Evolutionary conservation across 352 stramenopile genomes (phyloP).

Genomic region (Thalassiosira mediterranea): DNA sequence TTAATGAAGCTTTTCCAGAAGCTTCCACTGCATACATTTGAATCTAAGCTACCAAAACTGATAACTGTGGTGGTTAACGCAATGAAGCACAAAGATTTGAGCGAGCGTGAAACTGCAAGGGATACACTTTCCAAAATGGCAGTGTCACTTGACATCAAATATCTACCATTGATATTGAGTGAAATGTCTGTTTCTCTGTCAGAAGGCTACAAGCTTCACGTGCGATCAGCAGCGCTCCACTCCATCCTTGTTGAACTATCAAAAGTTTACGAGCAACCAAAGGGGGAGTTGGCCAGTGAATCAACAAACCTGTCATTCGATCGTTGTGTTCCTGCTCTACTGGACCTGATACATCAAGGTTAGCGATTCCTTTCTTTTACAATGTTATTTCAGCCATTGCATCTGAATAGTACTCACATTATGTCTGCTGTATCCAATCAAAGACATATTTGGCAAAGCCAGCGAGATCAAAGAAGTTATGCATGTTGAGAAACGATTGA

Average conservation of each 20-base stretch:
- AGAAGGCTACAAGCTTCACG: conserved; percentile 87
- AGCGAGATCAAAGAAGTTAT: conserved; percentile 82
- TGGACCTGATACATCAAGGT: conserved; percentile 85
- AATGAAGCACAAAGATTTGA: conserved; percentile 90
- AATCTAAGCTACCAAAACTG: conserved; percentile 92
- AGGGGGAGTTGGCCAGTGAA: conserved; percentile 24
- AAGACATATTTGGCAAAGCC: conserved; percentile 82
- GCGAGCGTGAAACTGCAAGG: conserved; percentile 89
- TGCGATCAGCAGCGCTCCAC: conserved; percentile 85
- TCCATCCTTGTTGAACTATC: conserved; percentile 84
- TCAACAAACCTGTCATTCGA: conserved; percentile 58
- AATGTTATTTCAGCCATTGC: conserved; percentile 7
- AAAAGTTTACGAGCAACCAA: conserved; percentile 47
- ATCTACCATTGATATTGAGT: conserved; percentile 78
- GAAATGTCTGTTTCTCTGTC: conserved; percentile 82
- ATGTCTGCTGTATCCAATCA: background rate
- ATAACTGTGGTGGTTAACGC: conserved; percentile 88
- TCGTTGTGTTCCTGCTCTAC: conserved; percentile 72
- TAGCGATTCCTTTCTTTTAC: too few relatives aligned
- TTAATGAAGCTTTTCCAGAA: conserved; percentile 96
- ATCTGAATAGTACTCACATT: background rate
- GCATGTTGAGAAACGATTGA: conserved; percentile 72
- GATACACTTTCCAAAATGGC: conserved; percentile 94
- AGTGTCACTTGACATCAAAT: conserved; percentile 87
- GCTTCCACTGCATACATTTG: conserved; percentile 89